Evolutionary conservation across 768 basidiomycete genomes (phyloP), one percentile per base, ranked within the genome.

Genomic region (Mrakia gelida): DNA sequence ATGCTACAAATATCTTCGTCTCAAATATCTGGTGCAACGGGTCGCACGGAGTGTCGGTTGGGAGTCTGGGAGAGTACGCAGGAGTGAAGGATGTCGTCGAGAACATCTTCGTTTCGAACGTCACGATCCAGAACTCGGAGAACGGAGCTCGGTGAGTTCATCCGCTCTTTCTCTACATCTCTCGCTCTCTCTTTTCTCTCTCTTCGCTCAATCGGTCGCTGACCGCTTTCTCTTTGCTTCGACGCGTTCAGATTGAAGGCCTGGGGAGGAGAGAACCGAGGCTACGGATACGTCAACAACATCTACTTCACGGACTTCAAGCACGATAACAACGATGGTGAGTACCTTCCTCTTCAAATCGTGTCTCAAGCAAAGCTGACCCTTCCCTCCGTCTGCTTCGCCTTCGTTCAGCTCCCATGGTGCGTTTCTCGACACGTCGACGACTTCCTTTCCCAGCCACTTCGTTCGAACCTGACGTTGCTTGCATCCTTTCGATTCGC

Each of bases 241-340:
- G 38, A 38, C 38, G 38, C 38, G 38, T 23, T 15, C 52, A 54
- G 68, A 5, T 26, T 71, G 38, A 71, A 71, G 38, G 61, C 73
- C 11, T 75, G 73, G 73, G 73, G 73, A 30, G 73, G 73, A n/a
- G 41, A 32, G 28, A 59, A 59, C 7, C 26, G n/a, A 13, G 73
- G 73, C 73, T 61, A 75, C 59, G 73, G 73, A 26, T n/a, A 56
- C 21, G 73, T 63, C 30, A 63, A 62, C 30, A 28, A 75, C 8
- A 38, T 75, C 61, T 18, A 49, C 56, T 75, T 75, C 38, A 18
- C 49, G 59, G 38, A 75, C 73, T 75, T 75, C 34, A n/a, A 34
- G 23, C 73, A 75, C 73, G 56, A 61, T 30, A 75, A 75, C 73
- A 75, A 75, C 61, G 73, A 75, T 34, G 59, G 38, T 38, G 38